Evolutionary conservation across 129 eudicot genomes (phyloP).

Genomic region (Arctium minus): DNA sequence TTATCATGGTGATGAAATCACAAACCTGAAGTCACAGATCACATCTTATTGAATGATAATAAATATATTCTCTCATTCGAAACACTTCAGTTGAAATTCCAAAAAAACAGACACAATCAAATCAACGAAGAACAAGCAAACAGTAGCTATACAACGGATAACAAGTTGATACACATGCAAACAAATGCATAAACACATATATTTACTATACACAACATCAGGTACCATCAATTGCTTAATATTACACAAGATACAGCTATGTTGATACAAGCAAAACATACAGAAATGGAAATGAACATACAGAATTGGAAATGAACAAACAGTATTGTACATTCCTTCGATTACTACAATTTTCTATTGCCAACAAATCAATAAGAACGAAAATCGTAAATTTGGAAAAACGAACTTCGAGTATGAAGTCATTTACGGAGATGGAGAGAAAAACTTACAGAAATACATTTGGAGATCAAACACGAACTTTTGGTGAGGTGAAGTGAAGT

Average conservation of each 20-base stretch:
- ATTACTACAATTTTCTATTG: not conserved
- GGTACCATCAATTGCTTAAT: not conserved
- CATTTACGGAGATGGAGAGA: not conserved
- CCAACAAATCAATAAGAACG: not conserved
- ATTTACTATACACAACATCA: not conserved
- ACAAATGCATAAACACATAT: not conserved
- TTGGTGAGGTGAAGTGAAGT: not conserved
- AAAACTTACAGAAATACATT: conserved; percentile 3
- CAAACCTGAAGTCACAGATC: no score
- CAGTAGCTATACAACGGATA: not conserved
- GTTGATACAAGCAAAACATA: not conserved
- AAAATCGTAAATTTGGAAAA: not conserved
- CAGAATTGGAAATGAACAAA: not conserved
- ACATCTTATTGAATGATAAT: no score
- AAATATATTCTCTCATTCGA: not conserved
- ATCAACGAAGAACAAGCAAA: not conserved
- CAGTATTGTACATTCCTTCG: not conserved
- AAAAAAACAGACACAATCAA: not conserved
- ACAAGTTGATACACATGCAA: not conserved
- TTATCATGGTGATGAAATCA: no score
- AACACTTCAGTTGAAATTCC: not conserved
- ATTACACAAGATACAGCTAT: not conserved
- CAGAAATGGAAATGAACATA: not conserved
- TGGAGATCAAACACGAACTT: not conserved
- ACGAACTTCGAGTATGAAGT: not conserved